Percentiles rank a stretch among this genome's conserved stretches.
phyloP scores from a whole-genome alignment of 2,329 filamentous ascomycete genomes.

The Aspergillus ochraceus region DNA sequence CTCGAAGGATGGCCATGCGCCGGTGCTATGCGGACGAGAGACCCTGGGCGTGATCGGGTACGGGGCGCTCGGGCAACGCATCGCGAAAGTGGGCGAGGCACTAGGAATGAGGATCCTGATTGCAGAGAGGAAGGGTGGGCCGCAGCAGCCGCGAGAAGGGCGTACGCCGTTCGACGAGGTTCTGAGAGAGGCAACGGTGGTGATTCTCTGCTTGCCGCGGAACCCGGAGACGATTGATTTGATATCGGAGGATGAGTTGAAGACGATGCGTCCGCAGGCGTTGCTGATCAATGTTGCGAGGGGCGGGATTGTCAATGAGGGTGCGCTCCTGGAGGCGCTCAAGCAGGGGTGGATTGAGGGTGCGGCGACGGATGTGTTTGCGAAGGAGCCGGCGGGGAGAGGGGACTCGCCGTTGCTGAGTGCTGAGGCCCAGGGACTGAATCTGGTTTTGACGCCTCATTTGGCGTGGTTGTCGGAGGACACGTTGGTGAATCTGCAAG shows the following conservation, averaged over 20 bases:
- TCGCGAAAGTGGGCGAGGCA: slow-evolving; percentile 32
- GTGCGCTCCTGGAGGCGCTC: slow-evolving; percentile 47
- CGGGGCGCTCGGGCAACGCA: slow-evolving; percentile 44
- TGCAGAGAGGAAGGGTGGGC: background rate
- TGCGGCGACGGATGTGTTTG: slow-evolving; percentile 47
- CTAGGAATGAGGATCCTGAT: background rate
- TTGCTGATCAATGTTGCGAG: slow-evolving; percentile 51
- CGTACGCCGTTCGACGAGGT: background rate
- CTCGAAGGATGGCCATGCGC: slow-evolving; percentile 31
- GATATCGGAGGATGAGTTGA: slow-evolving; percentile 38
- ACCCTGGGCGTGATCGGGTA: slow-evolving; percentile 52
- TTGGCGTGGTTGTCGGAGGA: slow-evolving; percentile 54
- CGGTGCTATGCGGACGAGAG: slow-evolving; percentile 49
- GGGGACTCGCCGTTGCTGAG: slow-evolving; percentile 44
- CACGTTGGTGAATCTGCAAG: slow-evolving; percentile 48
- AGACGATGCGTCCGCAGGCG: slow-evolving; percentile 39
- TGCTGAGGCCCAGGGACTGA: slow-evolving; percentile 42
- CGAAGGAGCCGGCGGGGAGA: slow-evolving; percentile 47
- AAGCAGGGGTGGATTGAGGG: slow-evolving; percentile 46
- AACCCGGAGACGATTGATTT: background rate
- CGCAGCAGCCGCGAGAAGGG: background rate
- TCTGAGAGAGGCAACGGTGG: background rate
- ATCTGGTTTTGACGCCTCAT: slow-evolving; percentile 54
- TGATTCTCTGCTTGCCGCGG: background rate
- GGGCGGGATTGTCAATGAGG: slow-evolving; percentile 53